Base-by-base conservation (phyloP, 225 moss, liverwort and hornwort genomes). In the Lunularia cruciata region DNA sequence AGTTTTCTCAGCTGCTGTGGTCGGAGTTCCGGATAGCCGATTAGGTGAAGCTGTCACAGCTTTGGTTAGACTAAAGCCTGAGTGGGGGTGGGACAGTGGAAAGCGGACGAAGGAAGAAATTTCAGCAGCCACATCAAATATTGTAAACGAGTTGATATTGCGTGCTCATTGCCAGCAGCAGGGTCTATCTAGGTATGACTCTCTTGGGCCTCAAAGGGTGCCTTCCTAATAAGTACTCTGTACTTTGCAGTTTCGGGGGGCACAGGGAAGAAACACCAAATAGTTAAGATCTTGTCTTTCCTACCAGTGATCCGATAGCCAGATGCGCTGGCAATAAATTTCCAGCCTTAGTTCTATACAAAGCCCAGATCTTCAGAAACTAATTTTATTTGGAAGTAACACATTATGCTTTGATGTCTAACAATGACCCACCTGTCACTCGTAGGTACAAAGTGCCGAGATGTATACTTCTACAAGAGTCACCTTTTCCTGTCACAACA, bases 381-480 rank as follows among this genome's bases (percentile, higher is more conserved):
- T 13, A 14, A 27, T 19, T 3, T 38, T 19, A 31, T 51, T 33
- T 23, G 18, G 55, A 18, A 40, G 35, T 23, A 56, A 11, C 36
- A 35, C 4, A 0, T 25, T 13, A 26, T 6, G 20, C 48, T 3
- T 57, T 8, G 30, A 1, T 72, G 46, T 16, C 13, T 25, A 6
- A 18, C 2, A 34, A n/a, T n/a, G n/a, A 23, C 32, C 31, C 3
- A 28, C 20, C 36, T 31, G 19, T 19, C 57, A n/a, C 37, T 39
- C 76, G 81, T 86, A 96, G 96, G 73, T 98, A 91, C 76, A 98
- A 98, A 75, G 76, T 98, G 19, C 93, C 93, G n/a, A 85, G 75
- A 61, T 62, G 80, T 53, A 74, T 98, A 27, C 20, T 85, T 54
- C 78, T 85, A 67, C 85, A 65, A 75, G 75, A 89, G 68, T 90